phyloP scores from a whole-genome alignment of 1,284 basidiomycete species.

The Moesziomyces sp. region DNA sequence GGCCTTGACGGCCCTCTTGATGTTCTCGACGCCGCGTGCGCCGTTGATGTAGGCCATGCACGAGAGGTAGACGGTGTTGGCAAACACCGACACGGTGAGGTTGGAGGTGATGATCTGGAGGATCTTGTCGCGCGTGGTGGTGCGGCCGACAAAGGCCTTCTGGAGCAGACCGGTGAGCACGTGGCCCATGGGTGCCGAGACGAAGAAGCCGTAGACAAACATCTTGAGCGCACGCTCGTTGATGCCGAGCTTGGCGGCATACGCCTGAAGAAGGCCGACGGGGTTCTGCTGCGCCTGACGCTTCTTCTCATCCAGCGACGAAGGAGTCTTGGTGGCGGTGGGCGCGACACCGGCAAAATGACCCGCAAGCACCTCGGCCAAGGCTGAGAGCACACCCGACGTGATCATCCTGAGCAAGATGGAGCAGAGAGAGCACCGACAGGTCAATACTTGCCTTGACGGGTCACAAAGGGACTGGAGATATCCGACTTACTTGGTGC shows the following conservation, averaged over 20 bases:
- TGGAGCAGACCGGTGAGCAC: slow-evolving; percentile 76
- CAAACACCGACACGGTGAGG: slow-evolving; percentile 80
- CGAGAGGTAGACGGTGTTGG: slow-evolving; percentile 76
- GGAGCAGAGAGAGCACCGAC: neutral
- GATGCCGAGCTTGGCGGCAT: slow-evolving; percentile 51
- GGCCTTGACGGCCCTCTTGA: slow-evolving; percentile 77
- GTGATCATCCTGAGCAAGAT: slow-evolving; percentile 46
- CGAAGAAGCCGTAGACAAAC: slow-evolving; percentile 82
- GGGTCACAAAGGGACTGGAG: neutral
- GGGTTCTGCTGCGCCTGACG: slow-evolving; percentile 35
- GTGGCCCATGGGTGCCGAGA: slow-evolving; percentile 86
- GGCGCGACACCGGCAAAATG: slow-evolving; percentile 55
- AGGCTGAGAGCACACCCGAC: slow-evolving; percentile 52
- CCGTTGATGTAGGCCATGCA: slow-evolving; percentile 88
- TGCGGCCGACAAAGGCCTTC: slow-evolving; percentile 80
- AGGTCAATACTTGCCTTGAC: neutral
- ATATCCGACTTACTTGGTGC: slow-evolving; percentile 45
- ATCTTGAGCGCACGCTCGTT: slow-evolving; percentile 76
- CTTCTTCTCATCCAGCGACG: slow-evolving; percentile 39
- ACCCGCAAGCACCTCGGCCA: slow-evolving; percentile 56
- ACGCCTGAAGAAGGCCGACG: slow-evolving; percentile 19
- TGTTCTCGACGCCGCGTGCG: slow-evolving; percentile 76
- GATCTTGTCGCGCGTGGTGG: slow-evolving; percentile 76
- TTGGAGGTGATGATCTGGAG: slow-evolving; percentile 79
- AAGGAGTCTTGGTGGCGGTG: slow-evolving; percentile 25